Evolutionary conservation across 768 basidiomycete species (phyloP).

Genomic region (Lentinus brumalis): DNA sequence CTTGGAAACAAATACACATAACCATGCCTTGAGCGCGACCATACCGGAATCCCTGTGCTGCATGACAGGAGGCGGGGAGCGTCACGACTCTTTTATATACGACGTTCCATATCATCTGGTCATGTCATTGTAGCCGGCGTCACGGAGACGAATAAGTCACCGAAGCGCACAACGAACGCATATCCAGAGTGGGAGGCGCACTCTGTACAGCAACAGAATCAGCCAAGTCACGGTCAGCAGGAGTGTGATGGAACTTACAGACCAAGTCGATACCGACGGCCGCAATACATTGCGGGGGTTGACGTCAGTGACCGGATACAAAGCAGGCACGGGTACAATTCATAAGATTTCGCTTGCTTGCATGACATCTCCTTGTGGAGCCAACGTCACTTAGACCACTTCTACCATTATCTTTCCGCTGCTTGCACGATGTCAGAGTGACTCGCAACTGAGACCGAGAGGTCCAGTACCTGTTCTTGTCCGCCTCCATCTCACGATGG

Average conservation of each 20-base stretch:
- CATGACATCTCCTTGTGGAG: not conserved
- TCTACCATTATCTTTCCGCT: constrained; percentile 26
- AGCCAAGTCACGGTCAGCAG: too few relatives aligned
- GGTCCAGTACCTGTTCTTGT: constrained; percentile 48
- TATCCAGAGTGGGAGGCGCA: too few relatives aligned
- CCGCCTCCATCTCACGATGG: constrained; percentile 82
- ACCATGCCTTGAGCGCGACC: not conserved
- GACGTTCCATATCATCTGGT: not conserved
- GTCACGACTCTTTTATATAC: not conserved
- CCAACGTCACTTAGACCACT: constrained; percentile 12
- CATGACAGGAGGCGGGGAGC: not conserved
- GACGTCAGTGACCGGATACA: not conserved
- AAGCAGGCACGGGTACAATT: not conserved
- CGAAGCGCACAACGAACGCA: too few relatives aligned
- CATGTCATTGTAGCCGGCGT: not conserved
- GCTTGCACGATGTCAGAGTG: not conserved
- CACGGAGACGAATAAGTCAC: not conserved
- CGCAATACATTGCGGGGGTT: not conserved
- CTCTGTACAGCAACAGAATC: too few relatives aligned
- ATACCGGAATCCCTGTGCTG: not conserved
- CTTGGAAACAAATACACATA: too few relatives aligned
- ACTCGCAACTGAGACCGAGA: not conserved
- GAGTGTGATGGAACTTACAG: too few relatives aligned
- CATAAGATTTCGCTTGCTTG: not conserved
- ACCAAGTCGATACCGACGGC: too few relatives aligned